Evolutionary conservation across 2,329 filamentous ascomycete species (phyloP), one percentile per base, ranked within the genome.

Genomic region (Colletotrichum eleusines): DNA sequence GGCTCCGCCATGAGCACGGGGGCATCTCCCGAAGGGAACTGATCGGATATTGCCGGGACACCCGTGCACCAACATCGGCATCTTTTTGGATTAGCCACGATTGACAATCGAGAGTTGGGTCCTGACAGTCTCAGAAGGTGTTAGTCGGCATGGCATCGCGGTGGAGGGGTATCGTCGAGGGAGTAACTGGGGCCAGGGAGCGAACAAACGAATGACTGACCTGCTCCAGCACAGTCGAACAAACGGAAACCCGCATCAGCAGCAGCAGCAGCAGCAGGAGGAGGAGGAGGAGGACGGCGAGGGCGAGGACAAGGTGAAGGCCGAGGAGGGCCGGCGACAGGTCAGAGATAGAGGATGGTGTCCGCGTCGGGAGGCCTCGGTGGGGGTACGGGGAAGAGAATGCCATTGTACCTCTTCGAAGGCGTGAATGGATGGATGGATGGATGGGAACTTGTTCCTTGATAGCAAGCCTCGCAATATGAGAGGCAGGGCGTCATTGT

Each of bases 11-110:
- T n/a, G 31, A 57, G 18, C 14, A 42, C 50, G 63, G 67, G 55
- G 23, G 63, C 42, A 18, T 26, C 46, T 61, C 67, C 51, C 38
- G 40, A 69, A 46, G n/a, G 31, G 48, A 33, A 9, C 35, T 18
- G 18, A 42, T 50, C 64, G 69, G 69, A 63, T 31, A 63, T 68
- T 63, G 51, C 69, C 69, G 50, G 28, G n/a, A 42, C 18, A 28
- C 14, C 23, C 26, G 20, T 7, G n/a, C n/a, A n/a, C 23, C 23
- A 54, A 54, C n/a, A 9, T 28, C 18, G 23, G 11, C n/a, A 12
- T n/a, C 16, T 18, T 26, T n/a, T 11, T 20, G 23, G 31, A 35
- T 8, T 20, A 12, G 23, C 31, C 11, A 18, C 18, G 28, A 3
- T 28, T 53, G 35, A 20, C 9, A 18, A 16, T 35, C 59, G n/a